These are phyloP conservation scores for Ophiocordyceps camponoti-saundersi DNA, from an alignment of 2,329 filamentous ascomycete genomes.

Conservation along the genomic window DNA sequence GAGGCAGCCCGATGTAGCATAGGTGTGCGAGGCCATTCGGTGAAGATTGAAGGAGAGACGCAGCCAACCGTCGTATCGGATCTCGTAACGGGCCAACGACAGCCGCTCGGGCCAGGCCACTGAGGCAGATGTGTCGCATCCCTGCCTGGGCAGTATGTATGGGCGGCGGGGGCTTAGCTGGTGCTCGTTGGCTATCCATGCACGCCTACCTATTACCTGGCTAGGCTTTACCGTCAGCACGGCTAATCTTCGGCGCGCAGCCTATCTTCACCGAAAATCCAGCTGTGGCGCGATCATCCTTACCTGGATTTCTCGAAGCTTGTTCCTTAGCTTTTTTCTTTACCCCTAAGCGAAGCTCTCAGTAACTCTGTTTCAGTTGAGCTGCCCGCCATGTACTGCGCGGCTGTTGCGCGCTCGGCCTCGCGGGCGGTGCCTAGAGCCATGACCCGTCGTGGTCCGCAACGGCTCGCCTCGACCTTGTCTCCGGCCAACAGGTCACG, in stretches of 20 bases:
- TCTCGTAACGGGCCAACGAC: not conserved
- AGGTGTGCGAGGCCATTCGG: not conserved
- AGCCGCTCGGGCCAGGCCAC: not conserved
- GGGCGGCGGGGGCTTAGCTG: no score
- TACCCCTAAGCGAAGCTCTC: not conserved
- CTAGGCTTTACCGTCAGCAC: no score
- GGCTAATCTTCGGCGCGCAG: not conserved
- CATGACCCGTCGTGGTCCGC: conserved; percentile 19
- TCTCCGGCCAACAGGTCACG: conserved; percentile 46
- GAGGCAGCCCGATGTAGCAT: not conserved
- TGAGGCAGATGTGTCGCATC: not conserved
- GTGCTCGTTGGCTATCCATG: no score
- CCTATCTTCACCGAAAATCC: not conserved
- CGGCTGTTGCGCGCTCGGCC: conserved; percentile 27
- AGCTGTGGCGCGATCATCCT: not conserved
- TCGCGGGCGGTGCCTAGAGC: conserved; percentile 26
- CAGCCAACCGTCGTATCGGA: not conserved
- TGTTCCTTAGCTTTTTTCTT: not conserved
- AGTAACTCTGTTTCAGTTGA: not conserved
- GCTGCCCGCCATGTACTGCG: not conserved
- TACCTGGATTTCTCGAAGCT: not conserved
- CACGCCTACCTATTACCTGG: no score
- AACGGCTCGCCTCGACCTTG: conserved; percentile 36
- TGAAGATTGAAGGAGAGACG: not conserved
- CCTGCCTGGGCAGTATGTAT: not conserved